phyloP scores from a whole-genome alignment of 1,284 basidiomycete species.

The Puccinia coronata region DNA sequence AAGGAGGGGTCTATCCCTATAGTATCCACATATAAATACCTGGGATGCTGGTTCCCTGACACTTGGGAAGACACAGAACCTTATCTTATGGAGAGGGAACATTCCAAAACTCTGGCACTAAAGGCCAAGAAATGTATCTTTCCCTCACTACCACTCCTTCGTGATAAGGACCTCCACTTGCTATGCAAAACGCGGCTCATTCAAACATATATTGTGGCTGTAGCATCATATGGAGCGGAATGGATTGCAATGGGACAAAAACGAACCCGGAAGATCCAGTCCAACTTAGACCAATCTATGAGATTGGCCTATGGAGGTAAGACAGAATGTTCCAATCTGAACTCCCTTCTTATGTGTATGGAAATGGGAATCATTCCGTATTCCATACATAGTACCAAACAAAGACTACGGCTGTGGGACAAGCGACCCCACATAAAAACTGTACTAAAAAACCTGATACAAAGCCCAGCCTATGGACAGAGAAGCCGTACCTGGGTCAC shows the following conservation, averaged over 20 bases:
- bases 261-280: background rate
- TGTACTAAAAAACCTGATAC: background rate
- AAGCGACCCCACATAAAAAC: background rate
- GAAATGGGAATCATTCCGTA: background rate
- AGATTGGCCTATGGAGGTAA: conserved; percentile 6
- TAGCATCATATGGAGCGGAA: background rate
- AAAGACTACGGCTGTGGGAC: background rate
- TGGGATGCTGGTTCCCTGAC: conserved; percentile 8
- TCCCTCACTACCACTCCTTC: background rate
- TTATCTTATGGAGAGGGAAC: background rate
- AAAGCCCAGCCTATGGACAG: background rate
- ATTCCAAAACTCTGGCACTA: background rate
- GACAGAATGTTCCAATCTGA: background rate
- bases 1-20: background rate
- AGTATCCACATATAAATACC: background rate
- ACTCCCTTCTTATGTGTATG: background rate
- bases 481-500: background rate
- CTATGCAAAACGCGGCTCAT: background rate
- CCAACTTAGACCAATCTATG: background rate
- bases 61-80: background rate
- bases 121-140: background rate
- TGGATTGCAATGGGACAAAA: conserved; percentile 7
- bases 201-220: conserved; percentile 5
- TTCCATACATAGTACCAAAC: background rate
- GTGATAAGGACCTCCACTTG: background rate